These are phyloP conservation scores for Venturia effusa DNA, from an alignment of 2,329 filamentous ascomycete species.

Conservation along the genomic window DNA sequence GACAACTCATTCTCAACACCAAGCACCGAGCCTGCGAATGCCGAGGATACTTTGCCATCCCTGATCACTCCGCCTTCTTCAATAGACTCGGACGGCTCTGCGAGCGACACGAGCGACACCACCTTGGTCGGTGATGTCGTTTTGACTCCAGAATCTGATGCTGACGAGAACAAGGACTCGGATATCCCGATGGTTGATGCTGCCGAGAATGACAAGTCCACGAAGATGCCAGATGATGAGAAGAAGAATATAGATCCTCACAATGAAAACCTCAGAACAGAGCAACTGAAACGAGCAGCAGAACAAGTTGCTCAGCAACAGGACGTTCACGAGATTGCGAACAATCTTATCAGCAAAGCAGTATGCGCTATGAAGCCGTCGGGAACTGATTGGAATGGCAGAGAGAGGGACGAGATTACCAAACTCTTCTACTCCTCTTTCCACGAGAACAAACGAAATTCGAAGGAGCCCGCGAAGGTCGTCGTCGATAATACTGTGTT, in stretches of 20 bases:
- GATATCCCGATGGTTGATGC: slow-evolving; percentile 9
- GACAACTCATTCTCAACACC: not conserved
- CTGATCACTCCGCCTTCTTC: not conserved
- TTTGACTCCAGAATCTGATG: slow-evolving; percentile 3
- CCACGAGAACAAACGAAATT: not conserved
- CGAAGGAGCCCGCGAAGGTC: not conserved
- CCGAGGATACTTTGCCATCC: not conserved
- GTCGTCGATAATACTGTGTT: slow-evolving; percentile 44
- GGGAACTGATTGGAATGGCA: slow-evolving; percentile 54
- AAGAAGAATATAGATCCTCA: not conserved
- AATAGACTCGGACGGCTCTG: not conserved
- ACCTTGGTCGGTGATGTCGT: slow-evolving; percentile 9
- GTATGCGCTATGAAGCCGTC: slow-evolving; percentile 73
- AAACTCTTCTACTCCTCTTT: not conserved
- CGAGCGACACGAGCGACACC: slow-evolving; percentile 5
- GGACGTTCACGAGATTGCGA: slow-evolving; percentile 92
- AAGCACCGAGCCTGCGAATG: not conserved
- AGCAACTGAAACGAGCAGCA: slow-evolving; percentile 26
- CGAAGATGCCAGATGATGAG: not conserved
- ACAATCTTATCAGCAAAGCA: slow-evolving; percentile 82
- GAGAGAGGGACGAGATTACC: slow-evolving; percentile 73
- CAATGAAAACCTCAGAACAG: not conserved
- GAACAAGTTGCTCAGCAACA: slow-evolving; percentile 61
- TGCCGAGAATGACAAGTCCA: slow-evolving; percentile 7
- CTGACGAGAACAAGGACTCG: not conserved